Base-by-base conservation (phyloP, 148 eudicot genomes). In the Arbutus unedo region DNA sequence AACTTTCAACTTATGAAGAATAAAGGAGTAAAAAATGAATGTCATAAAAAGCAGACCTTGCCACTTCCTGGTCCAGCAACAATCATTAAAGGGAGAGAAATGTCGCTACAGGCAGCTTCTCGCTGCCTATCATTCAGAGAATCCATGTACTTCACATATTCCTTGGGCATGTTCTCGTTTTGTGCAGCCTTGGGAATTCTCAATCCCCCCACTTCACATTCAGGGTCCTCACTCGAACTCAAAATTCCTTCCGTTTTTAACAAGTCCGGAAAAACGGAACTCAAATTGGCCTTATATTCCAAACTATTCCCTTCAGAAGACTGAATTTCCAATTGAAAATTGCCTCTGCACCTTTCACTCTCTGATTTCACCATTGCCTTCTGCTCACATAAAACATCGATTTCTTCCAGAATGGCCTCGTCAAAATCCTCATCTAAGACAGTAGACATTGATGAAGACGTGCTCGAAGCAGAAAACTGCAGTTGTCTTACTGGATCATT, bases 21-120 rank as follows among this genome's bases (percentile, higher is more conserved):
- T 16, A 50, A 72, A 77, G 9, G 77, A 77, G 47, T 31, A 8
- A 21, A 19, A 51, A 57, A 11, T 13, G 15, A 78, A 76, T 71
- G 55, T 19, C 31, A 76, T 14, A 82, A 81, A 83, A 57, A 57
- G 81, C 83, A 74, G 76, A 94, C 99, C 95, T 96, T 96, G 64
- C 99, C 99, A 88, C 98, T 96, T 88, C 99, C 98, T 49, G 99
- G 99, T 76, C 99, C 99, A 82, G 99, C 98, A 86, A 93, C 91
- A 89, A 96, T 96, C 86, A 96, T 87, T 89, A 94, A 87, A 43
- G 99, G 99, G 76, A 79, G 85, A 81, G 95, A 90, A 81, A 91
- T 87, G 81, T 91, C 94, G 86, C 92, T 88, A 79, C 92, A 94
- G 72, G 98, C 99, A 82, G 98, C 99, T 79, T 93, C 98, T 82